These are phyloP conservation scores for Termitomyces sp. DNA, from an alignment of 768 basidiomycete species.

Conservation along the genomic window DNA sequence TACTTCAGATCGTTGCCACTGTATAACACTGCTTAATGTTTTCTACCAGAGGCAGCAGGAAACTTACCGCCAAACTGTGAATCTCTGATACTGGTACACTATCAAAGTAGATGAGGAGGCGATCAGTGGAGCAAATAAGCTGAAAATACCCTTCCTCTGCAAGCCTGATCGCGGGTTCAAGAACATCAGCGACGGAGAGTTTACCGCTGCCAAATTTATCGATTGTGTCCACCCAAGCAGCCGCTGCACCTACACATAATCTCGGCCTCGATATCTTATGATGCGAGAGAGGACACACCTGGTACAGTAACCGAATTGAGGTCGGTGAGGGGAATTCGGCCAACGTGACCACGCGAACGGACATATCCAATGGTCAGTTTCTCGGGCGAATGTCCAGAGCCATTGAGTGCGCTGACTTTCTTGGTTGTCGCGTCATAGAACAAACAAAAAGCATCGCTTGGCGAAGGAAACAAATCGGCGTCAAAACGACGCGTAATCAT, in stretches of 20 bases:
- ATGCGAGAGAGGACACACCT: slow-evolving; percentile 33
- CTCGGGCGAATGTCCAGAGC: slow-evolving; percentile 83
- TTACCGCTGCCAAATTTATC: slow-evolving; percentile 78
- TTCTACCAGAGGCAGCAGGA: slow-evolving; percentile 1
- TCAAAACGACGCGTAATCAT: slow-evolving; percentile 10
- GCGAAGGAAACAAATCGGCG: background rate
- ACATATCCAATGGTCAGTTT: slow-evolving; percentile 75
- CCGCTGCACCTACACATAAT: slow-evolving; percentile 66
- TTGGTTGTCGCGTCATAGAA: slow-evolving; percentile 86
- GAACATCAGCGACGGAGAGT: slow-evolving; percentile 57
- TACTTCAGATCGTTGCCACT: slow-evolving; percentile 63
- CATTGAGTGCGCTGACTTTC: slow-evolving; percentile 85
- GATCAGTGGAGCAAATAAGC: background rate
- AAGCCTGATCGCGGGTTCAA: slow-evolving; percentile 86
- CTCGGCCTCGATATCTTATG: background rate
- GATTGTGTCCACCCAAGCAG: slow-evolving; percentile 92
- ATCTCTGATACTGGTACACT: slow-evolving; percentile 90
- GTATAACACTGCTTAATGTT: slow-evolving; percentile 1
- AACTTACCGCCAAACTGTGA: slow-evolving; percentile 52
- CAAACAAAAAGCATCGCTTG: slow-evolving; percentile 86
- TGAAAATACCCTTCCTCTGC: slow-evolving; percentile 81
- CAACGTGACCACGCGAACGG: slow-evolving; percentile 63
- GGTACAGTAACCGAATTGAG: slow-evolving; percentile 92
- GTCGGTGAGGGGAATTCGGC: slow-evolving; percentile 74
- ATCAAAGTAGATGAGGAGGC: background rate